Evolutionary conservation across 2,329 filamentous ascomycete genomes (phyloP).

Genomic region (Sordariomycetes sp.): DNA sequence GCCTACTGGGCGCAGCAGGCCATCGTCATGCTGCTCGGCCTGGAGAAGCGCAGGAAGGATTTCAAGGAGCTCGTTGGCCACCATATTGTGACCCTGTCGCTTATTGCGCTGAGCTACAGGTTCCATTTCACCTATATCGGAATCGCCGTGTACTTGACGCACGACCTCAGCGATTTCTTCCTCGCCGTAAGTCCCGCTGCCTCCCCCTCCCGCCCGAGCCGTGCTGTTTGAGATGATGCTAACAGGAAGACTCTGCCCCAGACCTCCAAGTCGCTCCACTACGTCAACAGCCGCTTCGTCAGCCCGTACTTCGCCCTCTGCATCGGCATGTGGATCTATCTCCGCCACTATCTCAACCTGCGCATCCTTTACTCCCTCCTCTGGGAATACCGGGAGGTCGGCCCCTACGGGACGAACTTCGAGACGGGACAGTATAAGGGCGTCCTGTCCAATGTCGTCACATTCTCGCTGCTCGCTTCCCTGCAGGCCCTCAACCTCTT

Average conservation of each 20-base stretch:
- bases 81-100: slow-evolving; percentile 75
- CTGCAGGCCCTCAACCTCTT: slow-evolving; percentile 71
- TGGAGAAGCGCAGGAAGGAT: slow-evolving; percentile 91
- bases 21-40: slow-evolving; percentile 72
- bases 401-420: slow-evolving; percentile 69
- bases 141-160: slow-evolving; percentile 84
- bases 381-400: slow-evolving; percentile 64
- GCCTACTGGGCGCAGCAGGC: slow-evolving; percentile 95
- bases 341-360: slow-evolving; percentile 78
- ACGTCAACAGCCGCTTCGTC: slow-evolving; percentile 70
- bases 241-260: slow-evolving; percentile 19
- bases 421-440: slow-evolving; percentile 69
- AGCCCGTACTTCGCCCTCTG: slow-evolving; percentile 77
- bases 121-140: slow-evolving; percentile 98
- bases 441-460: slow-evolving; percentile 56
- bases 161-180: slow-evolving; percentile 94
- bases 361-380: slow-evolving; percentile 66
- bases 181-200: slow-evolving; percentile 53
- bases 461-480: slow-evolving; percentile 49
- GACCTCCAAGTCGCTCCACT: slow-evolving; percentile 89
- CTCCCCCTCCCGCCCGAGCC: background rate
- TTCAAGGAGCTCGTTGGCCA: slow-evolving; percentile 89
- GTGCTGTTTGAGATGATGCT: background rate
- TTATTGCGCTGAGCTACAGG: slow-evolving; percentile 81
- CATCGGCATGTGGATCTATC: slow-evolving; percentile 76